Base-by-base conservation (phyloP, 2,329 filamentous ascomycete species). In the Orbilia ellipsospora region DNA sequence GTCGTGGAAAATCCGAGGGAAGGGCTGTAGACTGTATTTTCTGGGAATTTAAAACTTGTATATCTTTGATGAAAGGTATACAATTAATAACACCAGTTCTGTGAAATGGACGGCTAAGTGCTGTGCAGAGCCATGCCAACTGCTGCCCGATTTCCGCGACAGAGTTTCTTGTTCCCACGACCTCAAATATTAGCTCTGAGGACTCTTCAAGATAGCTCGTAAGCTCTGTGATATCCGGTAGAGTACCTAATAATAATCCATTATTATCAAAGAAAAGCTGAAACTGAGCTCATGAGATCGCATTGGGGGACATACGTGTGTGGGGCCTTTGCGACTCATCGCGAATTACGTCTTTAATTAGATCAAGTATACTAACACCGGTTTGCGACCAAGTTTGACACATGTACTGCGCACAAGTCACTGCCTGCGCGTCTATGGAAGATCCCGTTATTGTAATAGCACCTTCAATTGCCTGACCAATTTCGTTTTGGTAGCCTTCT, bases 131-230 rank as follows among this genome's bases (percentile, higher is more conserved):
- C 82, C 82, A 83, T 26, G 80, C 80, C 48, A 83, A 51, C 67
- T 82, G 80, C 67, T 83, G 79, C 4, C 80, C 82, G 52, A 82
- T 70, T 63, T 83, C 82, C 12, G 79, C 80, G n/a, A 83, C 54
- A 5, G 70, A 76, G 31, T 72, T 23, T 52, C 13, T 52, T 1
- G 50, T 73, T 5, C 77, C 77, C 1, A 23, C 0, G 45, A 45
- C 64, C 8, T 64, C 16, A 48, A 68, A 54, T 1, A 40, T 40
- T 20, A 76, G 40, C 12, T 48, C 51, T 20, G 72, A 51, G n/a
- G n/a, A n/a, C 23, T 36, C 52, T 3, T 61, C 45, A 12, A 55
- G 18, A 4, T 50, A 28, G 18, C 20, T 45, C 0, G 20, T 63
- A 8, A 59, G 5, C 15, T 54, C 23, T 1, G 61, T 64, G 4